Evolutionary conservation across 352 stramenopile genomes (phyloP), one percentile per base, ranked within the genome.

Genomic region (Phytophthora pisi): DNA sequence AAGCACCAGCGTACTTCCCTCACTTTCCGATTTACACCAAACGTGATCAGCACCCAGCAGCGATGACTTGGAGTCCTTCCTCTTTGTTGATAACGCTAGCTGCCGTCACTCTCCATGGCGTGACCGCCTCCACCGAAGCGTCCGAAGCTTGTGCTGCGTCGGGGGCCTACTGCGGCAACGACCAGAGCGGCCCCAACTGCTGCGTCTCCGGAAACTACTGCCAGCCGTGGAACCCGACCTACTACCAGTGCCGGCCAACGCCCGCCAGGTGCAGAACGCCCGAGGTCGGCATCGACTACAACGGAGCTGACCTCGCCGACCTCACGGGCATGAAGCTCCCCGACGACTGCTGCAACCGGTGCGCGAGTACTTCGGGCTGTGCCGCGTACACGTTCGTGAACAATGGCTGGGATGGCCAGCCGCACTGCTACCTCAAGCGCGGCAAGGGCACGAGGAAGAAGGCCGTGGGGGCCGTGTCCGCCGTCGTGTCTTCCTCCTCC

Each of bases 131-230:
- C 34, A 42, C 28, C 36, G 36, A 42, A 16, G 36, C 15, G 3
- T 13, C 40, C 2, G 40, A 46, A n/a, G 40, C 15, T 16, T 59
- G 54, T 31, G 55, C 54, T 11, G 42, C 7, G 31, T 36, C 57
- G 16, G 64, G 57, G 3, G n/a, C 45, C 13, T 59, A 68, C 42
- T 81, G 71, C 31, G 77, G 73, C 43, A 79, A 76, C 60, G 28
- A 57, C 31, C 24, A 56, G 40, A 24, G 9, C 28, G 64, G 54
- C 23, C 52, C 71, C 2, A 55, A 43, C 31, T 83, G 72, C 66
- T 86, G 78, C n/a, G 54, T 66, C 4, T 50, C 59, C 3, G 69
- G 68, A 46, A 58, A 76, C 34, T 86, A 84, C 73, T 87, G 78
- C 61, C 75, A 76, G 51, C 74, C 74, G 0, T 84, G 76, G 75